phyloP scores from a whole-genome alignment of 2,329 filamentous ascomycete genomes.

The Aureobasidium mangrovei region DNA sequence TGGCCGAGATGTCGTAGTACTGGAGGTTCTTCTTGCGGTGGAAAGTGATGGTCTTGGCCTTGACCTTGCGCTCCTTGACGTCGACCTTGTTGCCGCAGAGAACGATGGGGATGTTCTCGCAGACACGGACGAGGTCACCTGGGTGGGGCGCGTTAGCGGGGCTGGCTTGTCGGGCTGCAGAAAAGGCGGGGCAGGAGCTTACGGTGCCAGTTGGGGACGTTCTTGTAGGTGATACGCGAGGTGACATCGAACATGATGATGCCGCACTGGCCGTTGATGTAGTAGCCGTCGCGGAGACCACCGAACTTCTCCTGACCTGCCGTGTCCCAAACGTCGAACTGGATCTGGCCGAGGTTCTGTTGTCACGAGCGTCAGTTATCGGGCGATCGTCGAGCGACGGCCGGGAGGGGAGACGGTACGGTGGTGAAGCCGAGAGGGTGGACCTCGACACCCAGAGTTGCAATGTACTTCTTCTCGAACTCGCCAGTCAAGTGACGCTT shows the following conservation, averaged over 20 bases:
- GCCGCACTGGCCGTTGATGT: constrained; percentile 99
- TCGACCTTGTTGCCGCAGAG: constrained; percentile 99
- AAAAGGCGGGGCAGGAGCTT: constrained; percentile 38
- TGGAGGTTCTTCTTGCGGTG: constrained; percentile 99
- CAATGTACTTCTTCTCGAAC: constrained; percentile 99
- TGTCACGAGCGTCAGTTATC: constrained; percentile 17
- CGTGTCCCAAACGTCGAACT: constrained; percentile 99
- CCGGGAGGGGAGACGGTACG: constrained; percentile 45
- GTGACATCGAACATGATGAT: constrained; percentile 99
- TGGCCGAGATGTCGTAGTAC: constrained; percentile 99
- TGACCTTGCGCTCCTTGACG: constrained; percentile 99
- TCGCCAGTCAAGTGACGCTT: constrained; percentile 99
- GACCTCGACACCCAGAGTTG: constrained; percentile 97
- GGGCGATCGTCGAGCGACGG: constrained; percentile 7
- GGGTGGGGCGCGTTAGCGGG: constrained; percentile 6
- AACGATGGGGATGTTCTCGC: constrained; percentile 98
- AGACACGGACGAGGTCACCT: constrained; percentile 98
- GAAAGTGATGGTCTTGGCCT: constrained; percentile 99
- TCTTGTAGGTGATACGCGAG: constrained; percentile 99
- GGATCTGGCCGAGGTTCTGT: constrained; percentile 86
- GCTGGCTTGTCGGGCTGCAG: background rate
- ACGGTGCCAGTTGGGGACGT: constrained; percentile 99
- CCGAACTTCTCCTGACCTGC: constrained; percentile 99
- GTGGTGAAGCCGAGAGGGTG: constrained; percentile 97
- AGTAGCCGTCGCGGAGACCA: constrained; percentile 98